Percentiles rank a stretch among this genome's conserved stretches.
phyloP scores from a whole-genome alignment of 805 yeast genomes.

The Sugiyamaella mastotermitis region DNA sequence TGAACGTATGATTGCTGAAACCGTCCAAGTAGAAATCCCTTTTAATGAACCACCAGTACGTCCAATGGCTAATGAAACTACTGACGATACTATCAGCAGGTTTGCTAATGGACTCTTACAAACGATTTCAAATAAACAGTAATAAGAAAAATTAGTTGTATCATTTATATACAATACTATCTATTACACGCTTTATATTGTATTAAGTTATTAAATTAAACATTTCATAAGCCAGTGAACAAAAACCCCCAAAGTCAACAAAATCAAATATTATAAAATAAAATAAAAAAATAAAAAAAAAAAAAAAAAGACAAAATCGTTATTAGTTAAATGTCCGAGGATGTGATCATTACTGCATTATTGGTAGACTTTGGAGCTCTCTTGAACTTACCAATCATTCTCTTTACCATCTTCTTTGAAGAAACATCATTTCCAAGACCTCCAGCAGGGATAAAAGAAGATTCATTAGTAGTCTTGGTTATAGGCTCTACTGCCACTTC shows the following conservation, averaged over 20 bases:
- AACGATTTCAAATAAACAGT: not conserved
- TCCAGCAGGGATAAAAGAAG: constrained; percentile 15
- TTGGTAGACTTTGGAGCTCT: constrained; percentile 14
- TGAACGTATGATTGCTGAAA: constrained; percentile 94
- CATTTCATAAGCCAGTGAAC: too few relatives aligned
- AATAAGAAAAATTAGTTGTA: not conserved
- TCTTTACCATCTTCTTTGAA: constrained; percentile 13
- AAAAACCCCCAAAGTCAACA: not conserved
- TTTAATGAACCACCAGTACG: constrained; percentile 99
- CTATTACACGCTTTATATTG: too few relatives aligned
- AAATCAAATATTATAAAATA: not conserved
- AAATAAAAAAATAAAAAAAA: not conserved
- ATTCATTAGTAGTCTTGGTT: constrained; percentile 1
- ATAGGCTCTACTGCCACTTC: not conserved
- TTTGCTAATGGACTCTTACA: too few relatives aligned
- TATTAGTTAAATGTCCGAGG: constrained; percentile 19
- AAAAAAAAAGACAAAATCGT: not conserved
- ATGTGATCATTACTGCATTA: constrained; percentile 20
- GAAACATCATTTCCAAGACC: constrained; percentile 11
- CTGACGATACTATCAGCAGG: too few relatives aligned
- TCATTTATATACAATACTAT: not conserved
- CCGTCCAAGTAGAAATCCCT: constrained; percentile 94
- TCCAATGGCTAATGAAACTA: too few relatives aligned
- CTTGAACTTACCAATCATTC: constrained; percentile 16
- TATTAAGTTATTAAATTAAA: too few relatives aligned